Base-by-base conservation (phyloP, 192 early-diverging fungal genomes). In the Phycomyces blakesleeanus region DNA sequence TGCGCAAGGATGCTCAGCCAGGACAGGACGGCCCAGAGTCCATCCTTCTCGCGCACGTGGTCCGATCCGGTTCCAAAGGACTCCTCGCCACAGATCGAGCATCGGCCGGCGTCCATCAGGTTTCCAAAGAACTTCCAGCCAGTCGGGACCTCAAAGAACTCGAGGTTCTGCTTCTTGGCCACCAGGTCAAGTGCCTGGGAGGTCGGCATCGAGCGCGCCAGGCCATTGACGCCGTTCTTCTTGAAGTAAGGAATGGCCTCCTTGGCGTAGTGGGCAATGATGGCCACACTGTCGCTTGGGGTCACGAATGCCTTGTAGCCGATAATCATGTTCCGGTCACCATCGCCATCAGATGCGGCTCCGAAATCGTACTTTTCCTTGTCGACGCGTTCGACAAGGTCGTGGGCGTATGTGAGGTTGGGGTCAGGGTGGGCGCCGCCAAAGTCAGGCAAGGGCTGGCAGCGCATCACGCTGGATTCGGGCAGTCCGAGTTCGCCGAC, bases 21-120 rank as follows among this genome's bases (percentile, higher is more conserved):
- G 6, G 94, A 93, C 29, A 98, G 71, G 52, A 97, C 76, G 22
- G 97, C 97, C 97, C 97, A 98, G 56, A 98, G 75, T 51, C 97
- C 97, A 78, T 98, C 97, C 81, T 98, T 98, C 72, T 98, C 97
- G 56, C 97, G 93, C 57, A 98, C 96, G 60, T 97, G 95, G 77
- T 97, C 95, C 0, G 94, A 96, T 56, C 97, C 97, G 14, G 97
- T 98, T 55, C 97, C 97, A 76, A 98, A 98, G 5, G 89, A 91
- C 77, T 98, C 97, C 68, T 98, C 97, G 56, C 97, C 97, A 69
- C 97, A 98, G 62, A 98, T 93, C 1, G 92, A 94, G 61, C 93
- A 80, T 49, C 90, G 81, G 16, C 89, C 90, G 29, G 93, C 95
- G 71, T 98, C 97, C 95, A 98, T 96, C 44, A 98, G 75, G 80